phyloP scores from a whole-genome alignment of 352 stramenopile genomes.

The Phytopythium vexans region DNA sequence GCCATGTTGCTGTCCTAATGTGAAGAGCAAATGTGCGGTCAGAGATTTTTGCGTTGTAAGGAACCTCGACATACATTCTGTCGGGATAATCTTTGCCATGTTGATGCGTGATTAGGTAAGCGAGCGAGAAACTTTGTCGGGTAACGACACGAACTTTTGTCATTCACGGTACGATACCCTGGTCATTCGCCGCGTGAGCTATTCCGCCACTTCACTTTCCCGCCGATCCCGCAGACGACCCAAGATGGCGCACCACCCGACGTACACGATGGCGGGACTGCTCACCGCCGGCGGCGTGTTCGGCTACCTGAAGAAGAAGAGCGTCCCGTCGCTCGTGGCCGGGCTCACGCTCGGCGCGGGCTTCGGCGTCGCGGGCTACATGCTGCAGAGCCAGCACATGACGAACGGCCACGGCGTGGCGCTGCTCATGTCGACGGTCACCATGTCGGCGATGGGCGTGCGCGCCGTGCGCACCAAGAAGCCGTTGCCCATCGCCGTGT shows the following conservation, averaged over 20 bases:
- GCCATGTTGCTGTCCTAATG: background rate
- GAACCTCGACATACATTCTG: too few species aligned
- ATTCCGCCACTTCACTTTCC: background rate
- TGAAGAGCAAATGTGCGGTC: background rate
- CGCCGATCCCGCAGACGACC: slow-evolving; percentile 1
- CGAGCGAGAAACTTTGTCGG: too few species aligned
- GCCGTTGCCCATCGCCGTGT: slow-evolving; percentile 69
- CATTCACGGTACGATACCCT: too few species aligned
- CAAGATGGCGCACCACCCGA: slow-evolving; percentile 73
- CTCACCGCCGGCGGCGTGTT: slow-evolving; percentile 63
- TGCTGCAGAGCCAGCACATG: slow-evolving; percentile 81
- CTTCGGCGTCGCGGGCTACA: slow-evolving; percentile 73
- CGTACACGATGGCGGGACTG: slow-evolving; percentile 80
- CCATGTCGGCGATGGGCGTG: slow-evolving; percentile 83
- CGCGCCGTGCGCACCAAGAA: slow-evolving; percentile 74
- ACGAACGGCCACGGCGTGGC: slow-evolving; percentile 78
- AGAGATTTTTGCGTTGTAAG: background rate
- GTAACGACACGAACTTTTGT: too few species aligned
- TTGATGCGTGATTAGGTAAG: too few species aligned
- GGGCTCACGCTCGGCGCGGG: slow-evolving; percentile 76
- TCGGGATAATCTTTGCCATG: too few species aligned
- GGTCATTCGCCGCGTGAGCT: too few species aligned
- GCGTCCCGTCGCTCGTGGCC: slow-evolving; percentile 75
- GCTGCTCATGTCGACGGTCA: slow-evolving; percentile 79
- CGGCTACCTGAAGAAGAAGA: slow-evolving; percentile 81